Evolutionary conservation across 2,329 filamentous ascomycete species (phyloP).

Genomic region (Biscogniauxia mediterranea): DNA sequence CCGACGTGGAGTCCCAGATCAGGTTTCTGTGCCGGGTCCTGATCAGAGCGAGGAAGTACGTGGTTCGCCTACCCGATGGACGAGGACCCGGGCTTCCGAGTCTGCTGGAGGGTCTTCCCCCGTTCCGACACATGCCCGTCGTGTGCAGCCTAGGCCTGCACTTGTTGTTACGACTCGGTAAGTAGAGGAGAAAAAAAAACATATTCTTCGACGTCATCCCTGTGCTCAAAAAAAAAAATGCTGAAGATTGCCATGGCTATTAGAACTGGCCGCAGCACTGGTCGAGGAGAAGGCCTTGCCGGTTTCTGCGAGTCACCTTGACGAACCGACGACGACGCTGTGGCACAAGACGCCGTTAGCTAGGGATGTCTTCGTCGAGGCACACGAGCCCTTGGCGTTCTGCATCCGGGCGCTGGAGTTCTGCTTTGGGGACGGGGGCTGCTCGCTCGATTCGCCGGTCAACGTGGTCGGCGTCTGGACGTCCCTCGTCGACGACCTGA

Average conservation of each 20-base stretch:
- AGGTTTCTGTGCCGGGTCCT: background rate
- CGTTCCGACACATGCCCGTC: background rate
- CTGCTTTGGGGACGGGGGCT: conserved; percentile 21
- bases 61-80: background rate
- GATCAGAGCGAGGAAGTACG: background rate
- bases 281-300: conserved; percentile 5
- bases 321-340: conserved; percentile 5
- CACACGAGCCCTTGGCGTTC: conserved; percentile 30
- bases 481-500: conserved; percentile 31
- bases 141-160: background rate
- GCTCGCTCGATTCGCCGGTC: conserved; percentile 13
- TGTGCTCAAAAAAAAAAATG: background rate
- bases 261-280: conserved; percentile 7
- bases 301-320: background rate
- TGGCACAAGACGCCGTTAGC: conserved; percentile 12
- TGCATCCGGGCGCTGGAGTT: conserved; percentile 37
- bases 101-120: background rate
- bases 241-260: background rate
- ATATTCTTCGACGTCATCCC: background rate
- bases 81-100: background rate
- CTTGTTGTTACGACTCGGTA: conserved; percentile 5
- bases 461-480: conserved; percentile 31
- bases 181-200: background rate
- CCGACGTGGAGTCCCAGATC: background rate
- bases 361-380: conserved; percentile 13